These are phyloP conservation scores for Mycosarcoma maydis DNA, from an alignment of 1,284 basidiomycete genomes.

Conservation along the genomic window DNA sequence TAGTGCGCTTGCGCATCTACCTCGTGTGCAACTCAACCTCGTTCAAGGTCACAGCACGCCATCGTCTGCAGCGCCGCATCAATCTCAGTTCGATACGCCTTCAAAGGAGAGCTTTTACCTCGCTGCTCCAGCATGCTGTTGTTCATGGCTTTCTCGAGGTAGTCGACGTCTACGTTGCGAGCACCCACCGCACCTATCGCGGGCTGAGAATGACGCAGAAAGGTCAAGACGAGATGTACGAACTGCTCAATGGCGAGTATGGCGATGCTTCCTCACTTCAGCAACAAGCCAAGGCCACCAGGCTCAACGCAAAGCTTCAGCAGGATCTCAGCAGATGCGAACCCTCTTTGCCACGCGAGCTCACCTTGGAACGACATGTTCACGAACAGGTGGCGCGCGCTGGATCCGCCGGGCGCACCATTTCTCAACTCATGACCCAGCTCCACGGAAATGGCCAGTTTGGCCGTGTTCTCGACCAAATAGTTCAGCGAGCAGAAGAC, in stretches of 20 bases:
- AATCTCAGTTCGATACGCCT: slow-evolving; percentile 1
- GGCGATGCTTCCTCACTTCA: slow-evolving; percentile 15
- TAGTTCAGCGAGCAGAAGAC: slow-evolving; percentile 25
- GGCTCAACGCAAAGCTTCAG: slow-evolving; percentile 12
- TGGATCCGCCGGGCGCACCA: slow-evolving; percentile 28
- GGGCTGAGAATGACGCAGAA: slow-evolving; percentile 39
- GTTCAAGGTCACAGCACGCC: slow-evolving; percentile 27
- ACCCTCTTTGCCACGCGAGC: slow-evolving; percentile 25
- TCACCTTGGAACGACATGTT: slow-evolving; percentile 36
- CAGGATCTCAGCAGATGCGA: slow-evolving; percentile 29
- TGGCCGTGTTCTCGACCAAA: slow-evolving; percentile 21
- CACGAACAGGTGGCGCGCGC: slow-evolving; percentile 35
- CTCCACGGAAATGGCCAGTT: slow-evolving; percentile 30
- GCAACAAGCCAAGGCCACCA: slow-evolving; percentile 18
- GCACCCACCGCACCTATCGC: slow-evolving; percentile 7
- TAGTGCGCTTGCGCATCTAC: slow-evolving; percentile 45
- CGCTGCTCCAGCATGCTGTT: slow-evolving; percentile 33
- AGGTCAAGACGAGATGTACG: slow-evolving; percentile 33
- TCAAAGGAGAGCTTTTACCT: slow-evolving; percentile 11
- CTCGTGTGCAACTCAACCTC: slow-evolving; percentile 24
- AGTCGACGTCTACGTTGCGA: slow-evolving; percentile 20
- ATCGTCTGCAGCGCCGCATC: slow-evolving; percentile 23
- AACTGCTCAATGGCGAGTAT: slow-evolving; percentile 19
- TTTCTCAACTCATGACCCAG: slow-evolving; percentile 19
- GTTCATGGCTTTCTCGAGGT: slow-evolving; percentile 42